Evolutionary conservation across 805 yeast genomes (phyloP).

Genomic region (Monosporozyma siamensis): DNA sequence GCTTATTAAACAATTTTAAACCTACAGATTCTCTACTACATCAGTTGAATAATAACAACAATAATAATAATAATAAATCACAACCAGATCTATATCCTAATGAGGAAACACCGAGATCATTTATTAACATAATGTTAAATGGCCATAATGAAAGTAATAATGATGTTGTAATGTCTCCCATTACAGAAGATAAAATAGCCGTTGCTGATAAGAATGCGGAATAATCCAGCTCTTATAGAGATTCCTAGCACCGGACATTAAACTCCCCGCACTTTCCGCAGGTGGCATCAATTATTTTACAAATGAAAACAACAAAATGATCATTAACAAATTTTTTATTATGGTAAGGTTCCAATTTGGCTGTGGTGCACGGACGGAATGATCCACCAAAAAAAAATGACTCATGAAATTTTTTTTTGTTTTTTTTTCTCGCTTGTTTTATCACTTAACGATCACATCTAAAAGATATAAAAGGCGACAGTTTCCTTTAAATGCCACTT

Average conservation of each 20-base stretch:
- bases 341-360: no score
- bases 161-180: no score
- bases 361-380: neutral
- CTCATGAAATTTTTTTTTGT: neutral
- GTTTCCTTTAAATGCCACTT: conserved; percentile 1
- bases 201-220: no score
- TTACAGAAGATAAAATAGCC: no score
- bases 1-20: neutral
- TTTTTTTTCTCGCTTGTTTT: conserved; percentile 10
- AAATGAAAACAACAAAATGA: no score
- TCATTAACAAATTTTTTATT: no score
- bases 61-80: conserved; percentile 5
- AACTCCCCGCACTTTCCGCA: neutral
- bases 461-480: conserved; percentile 3
- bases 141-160: no score
- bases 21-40: neutral
- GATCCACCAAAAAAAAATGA: conserved; percentile 4
- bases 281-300: neutral
- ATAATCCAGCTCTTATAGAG: no score
- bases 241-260: no score
- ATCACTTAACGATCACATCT: conserved; percentile 13
- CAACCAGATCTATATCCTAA: neutral
- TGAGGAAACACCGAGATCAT: conserved; percentile 21
- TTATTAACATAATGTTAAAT: conserved; percentile 18
- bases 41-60: neutral